These are phyloP conservation scores for Phialophora macrospora DNA, from an alignment of 2,329 filamentous ascomycete species.

Conservation along the genomic window DNA sequence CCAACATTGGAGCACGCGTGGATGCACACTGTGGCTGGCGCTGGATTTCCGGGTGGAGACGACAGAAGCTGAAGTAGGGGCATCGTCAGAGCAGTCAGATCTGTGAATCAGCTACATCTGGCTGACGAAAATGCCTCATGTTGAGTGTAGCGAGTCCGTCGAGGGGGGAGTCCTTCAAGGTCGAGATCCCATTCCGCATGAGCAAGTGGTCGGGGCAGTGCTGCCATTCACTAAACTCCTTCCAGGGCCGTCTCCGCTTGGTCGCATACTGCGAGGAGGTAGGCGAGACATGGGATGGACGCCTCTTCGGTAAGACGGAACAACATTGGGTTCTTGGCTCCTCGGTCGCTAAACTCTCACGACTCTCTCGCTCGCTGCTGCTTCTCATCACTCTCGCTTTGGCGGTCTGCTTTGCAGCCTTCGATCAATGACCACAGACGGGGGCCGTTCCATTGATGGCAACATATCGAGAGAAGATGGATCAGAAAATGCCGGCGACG, in stretches of 20 bases:
- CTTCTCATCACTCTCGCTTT: neutral
- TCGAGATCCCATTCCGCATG: neutral
- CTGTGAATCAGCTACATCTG: no score
- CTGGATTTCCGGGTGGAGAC: neutral
- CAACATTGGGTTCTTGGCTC: constrained; percentile 5
- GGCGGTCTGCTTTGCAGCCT: neutral
- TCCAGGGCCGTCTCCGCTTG: neutral
- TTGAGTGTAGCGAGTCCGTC: no score
- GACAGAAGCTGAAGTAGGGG: neutral
- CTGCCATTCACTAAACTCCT: neutral
- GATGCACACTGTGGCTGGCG: neutral
- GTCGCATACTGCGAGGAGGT: neutral
- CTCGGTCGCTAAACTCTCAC: neutral
- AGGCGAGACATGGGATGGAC: neutral
- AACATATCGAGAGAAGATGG: constrained; percentile 3
- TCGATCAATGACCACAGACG: constrained; percentile 14
- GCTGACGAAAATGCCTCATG: neutral
- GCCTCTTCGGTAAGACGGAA: constrained; percentile 14
- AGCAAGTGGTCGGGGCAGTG: neutral
- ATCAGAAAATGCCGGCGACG: neutral
- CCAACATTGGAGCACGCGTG: neutral
- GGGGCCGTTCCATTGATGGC: constrained; percentile 3
- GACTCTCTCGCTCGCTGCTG: neutral
- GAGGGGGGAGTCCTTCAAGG: no score
- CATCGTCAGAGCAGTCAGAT: neutral